Base-by-base conservation (phyloP, 2,329 filamentous ascomycete species). In the Colletotrichum sp. region DNA sequence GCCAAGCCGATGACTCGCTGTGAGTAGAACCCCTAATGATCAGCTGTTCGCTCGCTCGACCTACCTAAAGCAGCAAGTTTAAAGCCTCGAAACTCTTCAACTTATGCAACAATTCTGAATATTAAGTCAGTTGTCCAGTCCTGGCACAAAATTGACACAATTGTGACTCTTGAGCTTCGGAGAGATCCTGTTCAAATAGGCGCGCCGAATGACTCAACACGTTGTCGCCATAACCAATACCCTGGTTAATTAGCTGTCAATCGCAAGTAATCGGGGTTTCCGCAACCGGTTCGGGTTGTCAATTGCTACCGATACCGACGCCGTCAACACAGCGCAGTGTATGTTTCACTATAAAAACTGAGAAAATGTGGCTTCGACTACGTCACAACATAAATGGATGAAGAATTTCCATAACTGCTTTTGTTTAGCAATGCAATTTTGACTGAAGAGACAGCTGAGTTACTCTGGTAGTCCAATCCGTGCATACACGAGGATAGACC, bases 71-170 rank as follows among this genome's bases (percentile, higher is more conserved):
- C 18, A 48, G 38, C 18, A 48, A 48, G 5, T 21, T 21, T 3
- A 48, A 12, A 48, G 38, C 18, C 38, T 48, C 3, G 9, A 48
- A 48, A n/a, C 38, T 10, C 38, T 12, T 12, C 5, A 48, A 5
- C 9, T 6, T n/a, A 6, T 48, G 18, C 0, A 2, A n/a, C 12
- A n/a, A 0, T 48, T n/a, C 18, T 12, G 1, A n/a, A n/a, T 18
- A 9, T 12, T 5, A 48, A 48, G 18, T 10, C 18, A 48, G 18
- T 3, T 48, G 18, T 48, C 18, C 9, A 6, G 38, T 48, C 18
- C 2, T n/a, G 18, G 8, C 18, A 48, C 18, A n/a, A n/a, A 5
- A n/a, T n/a, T n/a, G 38, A n/a, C 18, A n/a, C 18, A 1, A 1
- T 48, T 48, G 18, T n/a, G 7, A 9, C 7, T 10, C 8, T 43